These are phyloP conservation scores for Santalum album DNA, from an alignment of 164 flowering plant genomes.

Conservation along the genomic window DNA sequence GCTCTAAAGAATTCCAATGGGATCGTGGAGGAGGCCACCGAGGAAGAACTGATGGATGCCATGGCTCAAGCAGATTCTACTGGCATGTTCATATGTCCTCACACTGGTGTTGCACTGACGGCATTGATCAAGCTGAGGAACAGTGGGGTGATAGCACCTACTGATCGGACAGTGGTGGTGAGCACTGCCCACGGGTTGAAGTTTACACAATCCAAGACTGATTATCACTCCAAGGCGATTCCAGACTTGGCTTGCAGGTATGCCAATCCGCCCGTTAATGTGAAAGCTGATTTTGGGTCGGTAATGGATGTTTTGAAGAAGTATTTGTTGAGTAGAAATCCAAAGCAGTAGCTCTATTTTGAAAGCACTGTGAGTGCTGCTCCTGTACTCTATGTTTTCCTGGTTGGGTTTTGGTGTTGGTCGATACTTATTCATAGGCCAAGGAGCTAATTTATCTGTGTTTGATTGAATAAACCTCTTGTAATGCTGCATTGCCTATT, in stretches of 20 bases:
- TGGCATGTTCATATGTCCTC: constrained; percentile 90
- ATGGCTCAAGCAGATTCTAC: constrained; percentile 77
- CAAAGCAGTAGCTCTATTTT: not conserved
- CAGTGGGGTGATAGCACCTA: constrained; percentile 54
- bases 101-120: constrained; percentile 83
- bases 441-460: no score
- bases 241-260: constrained; percentile 51
- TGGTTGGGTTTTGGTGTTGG: not conserved
- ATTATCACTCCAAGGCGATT: constrained; percentile 57
- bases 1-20: constrained; percentile 64
- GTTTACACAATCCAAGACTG: constrained; percentile 81
- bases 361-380: not conserved
- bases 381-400: not conserved
- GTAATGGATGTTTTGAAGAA: constrained; percentile 69
- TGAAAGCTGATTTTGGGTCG: constrained; percentile 56
- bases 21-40: constrained; percentile 88
- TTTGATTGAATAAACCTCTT: no score
- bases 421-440: no score
- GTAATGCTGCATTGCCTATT: no score
- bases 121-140: constrained; percentile 70
- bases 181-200: constrained; percentile 93
- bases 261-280: constrained; percentile 53
- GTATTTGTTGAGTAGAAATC: constrained; percentile 22
- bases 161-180: constrained; percentile 80
- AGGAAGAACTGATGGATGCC: constrained; percentile 89